Conservation (phyloP, 257 asterid genomes). For the Agastache rugosa region DNA sequence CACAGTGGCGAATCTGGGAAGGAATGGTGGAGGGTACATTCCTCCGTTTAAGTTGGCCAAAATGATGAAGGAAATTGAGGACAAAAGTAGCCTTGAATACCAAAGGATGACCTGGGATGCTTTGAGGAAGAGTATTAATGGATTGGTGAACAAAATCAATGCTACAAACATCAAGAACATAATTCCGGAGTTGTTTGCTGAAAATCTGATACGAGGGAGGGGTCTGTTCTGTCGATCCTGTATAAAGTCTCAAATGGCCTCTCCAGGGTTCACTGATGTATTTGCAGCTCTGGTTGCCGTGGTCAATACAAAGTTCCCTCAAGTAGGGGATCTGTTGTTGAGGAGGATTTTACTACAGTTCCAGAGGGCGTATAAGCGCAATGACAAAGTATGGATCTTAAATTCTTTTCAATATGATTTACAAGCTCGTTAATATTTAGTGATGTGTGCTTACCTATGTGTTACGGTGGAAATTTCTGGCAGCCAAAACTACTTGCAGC, state of each 20-base stretch:
- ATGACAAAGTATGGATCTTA: constrained; percentile 64
- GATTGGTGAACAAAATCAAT: constrained; percentile 87
- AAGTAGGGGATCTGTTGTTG: constrained; percentile 81
- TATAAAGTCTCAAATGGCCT: constrained; percentile 98
- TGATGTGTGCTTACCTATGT: neutral
- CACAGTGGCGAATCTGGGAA: constrained; percentile 50
- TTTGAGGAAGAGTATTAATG: constrained; percentile 86
- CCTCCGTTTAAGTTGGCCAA: constrained; percentile 86
- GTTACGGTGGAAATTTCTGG: constrained; percentile 4
- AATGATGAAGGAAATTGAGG: constrained; percentile 87
- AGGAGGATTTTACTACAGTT: constrained; percentile 76
- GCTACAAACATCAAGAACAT: constrained; percentile 82
- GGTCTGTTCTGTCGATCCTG: constrained; percentile 64
- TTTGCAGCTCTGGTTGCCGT: constrained; percentile 92
- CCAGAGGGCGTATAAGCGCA: constrained; percentile 81
- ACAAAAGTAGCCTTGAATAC: constrained; percentile 79
- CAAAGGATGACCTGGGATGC: constrained; percentile 98
- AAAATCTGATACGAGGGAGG: constrained; percentile 50
- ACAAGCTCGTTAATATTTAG: neutral
- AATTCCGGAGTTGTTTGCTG: constrained; percentile 85
- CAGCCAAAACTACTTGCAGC: constrained; percentile 96
- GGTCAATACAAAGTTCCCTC: constrained; percentile 86
- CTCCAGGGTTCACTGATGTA: constrained; percentile 87
- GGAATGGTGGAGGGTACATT: constrained; percentile 85
- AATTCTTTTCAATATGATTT: constrained; percentile 3